phyloP scores from a whole-genome alignment of 2,329 filamentous ascomycete species.

The Penicillium sp. region DNA sequence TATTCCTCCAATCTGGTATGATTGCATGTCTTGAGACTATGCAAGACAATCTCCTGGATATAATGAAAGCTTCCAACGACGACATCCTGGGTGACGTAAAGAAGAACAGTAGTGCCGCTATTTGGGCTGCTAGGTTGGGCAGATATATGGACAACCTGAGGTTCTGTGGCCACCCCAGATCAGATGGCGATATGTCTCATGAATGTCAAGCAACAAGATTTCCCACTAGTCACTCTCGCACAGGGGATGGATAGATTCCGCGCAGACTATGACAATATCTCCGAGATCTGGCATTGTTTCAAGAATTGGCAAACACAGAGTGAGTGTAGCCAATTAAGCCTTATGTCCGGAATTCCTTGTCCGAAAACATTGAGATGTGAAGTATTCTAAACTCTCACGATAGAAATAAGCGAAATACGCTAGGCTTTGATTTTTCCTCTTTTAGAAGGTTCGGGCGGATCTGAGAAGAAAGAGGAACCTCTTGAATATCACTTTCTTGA shows the following conservation, averaged over 20 bases:
- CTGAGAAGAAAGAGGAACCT: background rate
- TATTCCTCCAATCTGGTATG: background rate
- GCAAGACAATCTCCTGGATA: background rate
- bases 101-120: background rate
- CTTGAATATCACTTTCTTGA: background rate
- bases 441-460: background rate
- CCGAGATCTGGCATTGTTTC: background rate
- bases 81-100: too few relatives aligned
- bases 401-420: background rate
- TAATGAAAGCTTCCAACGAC: background rate
- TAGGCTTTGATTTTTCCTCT: background rate
- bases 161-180: background rate
- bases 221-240: background rate
- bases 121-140: background rate
- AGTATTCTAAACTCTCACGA: background rate
- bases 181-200: background rate
- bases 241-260: background rate
- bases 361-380: background rate
- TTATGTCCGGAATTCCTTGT: too few relatives aligned
- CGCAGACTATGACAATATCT: background rate
- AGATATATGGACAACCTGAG: background rate
- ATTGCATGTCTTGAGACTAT: too few relatives aligned
- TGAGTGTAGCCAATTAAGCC: background rate
- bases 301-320: background rate
- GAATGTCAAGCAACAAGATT: background rate